Evolutionary conservation across 805 yeast genomes (phyloP), one percentile per base, ranked within the genome.

Genomic region (Yueomyces sp.): DNA sequence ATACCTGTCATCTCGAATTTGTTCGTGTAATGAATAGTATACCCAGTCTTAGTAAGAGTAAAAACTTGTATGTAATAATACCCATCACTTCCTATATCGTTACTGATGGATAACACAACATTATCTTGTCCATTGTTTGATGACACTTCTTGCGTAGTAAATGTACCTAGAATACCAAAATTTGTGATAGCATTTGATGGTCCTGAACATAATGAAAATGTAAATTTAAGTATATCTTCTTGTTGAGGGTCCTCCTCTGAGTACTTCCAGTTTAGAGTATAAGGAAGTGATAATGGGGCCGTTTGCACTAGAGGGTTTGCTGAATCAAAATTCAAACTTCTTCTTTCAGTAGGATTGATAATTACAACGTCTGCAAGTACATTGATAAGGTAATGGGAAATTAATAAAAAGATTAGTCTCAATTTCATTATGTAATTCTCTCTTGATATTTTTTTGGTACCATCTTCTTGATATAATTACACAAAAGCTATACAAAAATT

Each of bases 181-280:
- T 76, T 73, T 7, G 12, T 34, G 8, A 34, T 34, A 11, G 37
- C 37, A 34, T 34, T 7, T 34, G 37, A 34, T 28, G 79, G 59
- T 29, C 94, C 95, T 1, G 94, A 73, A 64, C 90, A 81, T 41
- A 88, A 64, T 2, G 66, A 59, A 45, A 86, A 67, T 1, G 78
- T 66, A 47, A 72, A 76, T 2, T 66, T 49, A 4, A 60, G 50
- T 28, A 75, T 73, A 3, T 71, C 67, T 1, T 52, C 44, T 36
- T 5, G 12, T 5, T 12, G 5, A 12, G 42, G 42, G 81, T 54
- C 9, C 9, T 30, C 33, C 6, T 30, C 9, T 30, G 33, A 6
- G 9, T 30, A 12, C 6, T 12, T 36, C 26, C 37, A 36, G 12
- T 32, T 32, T 12, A 36, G 38, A 12, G 6, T 6, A 36, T 6